phyloP scores from a whole-genome alignment of 2,329 filamentous ascomycete genomes.

The Gliomastix tumulicola region DNA sequence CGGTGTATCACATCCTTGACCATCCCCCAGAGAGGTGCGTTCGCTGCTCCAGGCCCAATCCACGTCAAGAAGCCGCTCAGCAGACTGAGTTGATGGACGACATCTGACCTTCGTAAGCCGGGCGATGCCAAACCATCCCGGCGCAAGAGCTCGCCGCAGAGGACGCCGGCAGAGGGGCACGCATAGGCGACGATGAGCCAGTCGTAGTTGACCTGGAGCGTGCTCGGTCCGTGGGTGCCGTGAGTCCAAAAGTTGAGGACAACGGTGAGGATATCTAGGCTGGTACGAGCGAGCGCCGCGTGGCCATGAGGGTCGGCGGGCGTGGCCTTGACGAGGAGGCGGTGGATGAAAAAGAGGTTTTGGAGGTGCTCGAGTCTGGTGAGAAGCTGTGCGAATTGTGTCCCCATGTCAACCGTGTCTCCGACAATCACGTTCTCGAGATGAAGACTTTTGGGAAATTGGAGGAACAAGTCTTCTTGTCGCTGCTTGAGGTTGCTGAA shows the following conservation, averaged over 20 bases:
- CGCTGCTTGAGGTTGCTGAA: too few relatives aligned
- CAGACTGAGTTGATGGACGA: conserved; percentile 42
- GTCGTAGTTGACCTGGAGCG: background rate
- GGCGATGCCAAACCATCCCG: too few relatives aligned
- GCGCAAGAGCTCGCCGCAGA: conserved; percentile 33
- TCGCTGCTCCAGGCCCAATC: conserved; percentile 36
- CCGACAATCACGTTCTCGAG: too few relatives aligned
- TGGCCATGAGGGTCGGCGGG: conserved; percentile 10
- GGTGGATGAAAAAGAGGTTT: conserved; percentile 50
- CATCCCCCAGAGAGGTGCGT: conserved; percentile 33
- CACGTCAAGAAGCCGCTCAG: conserved; percentile 42
- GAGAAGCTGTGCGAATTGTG: conserved; percentile 36
- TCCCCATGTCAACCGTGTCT: too few relatives aligned
- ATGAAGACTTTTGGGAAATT: too few relatives aligned
- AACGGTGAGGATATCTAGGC: conserved; percentile 36
- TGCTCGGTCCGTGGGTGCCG: background rate
- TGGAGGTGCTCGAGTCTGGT: conserved; percentile 42
- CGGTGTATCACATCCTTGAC: conserved; percentile 37
- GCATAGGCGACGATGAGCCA: conserved; percentile 35
- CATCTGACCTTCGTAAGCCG: too few relatives aligned
- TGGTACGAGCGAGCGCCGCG: conserved; percentile 32
- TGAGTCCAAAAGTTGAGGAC: conserved; percentile 39
- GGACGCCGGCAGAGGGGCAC: conserved; percentile 37
- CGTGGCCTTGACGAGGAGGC: conserved; percentile 44
- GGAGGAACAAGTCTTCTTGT: too few relatives aligned